Base-by-base conservation (phyloP, 2,329 filamentous ascomycete species). In the Neofusicoccum cordaticola region DNA sequence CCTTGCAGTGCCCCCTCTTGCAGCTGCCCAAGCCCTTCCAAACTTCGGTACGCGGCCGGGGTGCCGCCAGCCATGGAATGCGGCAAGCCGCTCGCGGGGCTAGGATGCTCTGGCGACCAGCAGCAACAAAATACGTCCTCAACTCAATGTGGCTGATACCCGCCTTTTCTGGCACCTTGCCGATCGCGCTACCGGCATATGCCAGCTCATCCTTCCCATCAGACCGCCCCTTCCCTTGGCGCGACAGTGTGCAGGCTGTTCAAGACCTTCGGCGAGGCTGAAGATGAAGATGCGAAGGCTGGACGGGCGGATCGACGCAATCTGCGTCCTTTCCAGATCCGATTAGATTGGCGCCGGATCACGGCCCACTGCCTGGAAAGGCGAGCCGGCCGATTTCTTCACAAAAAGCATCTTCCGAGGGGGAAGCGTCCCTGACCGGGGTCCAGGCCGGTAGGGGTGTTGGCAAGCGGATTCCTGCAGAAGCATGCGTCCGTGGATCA, bases 311-410 rank as follows among this genome's bases (percentile, higher is more conserved):
- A 64, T 57, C 62, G 62, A 48, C 31, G 35, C 19, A 52, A 64
- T 64, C 62, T 57, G 45, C 62, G 52, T 35, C 7, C 52, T 51
- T 34, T 35, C 62, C 52, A 41, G 62, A 64, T 64, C 52, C 42
- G 62, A 64, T 58, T 41, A 56, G 48, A 56, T 63, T 63, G 27
- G 39, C 35, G 39, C 44, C 22, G 51, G 52, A 15, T 2, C 51
- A 50, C 19, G 62, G 51, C 44, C n/a, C 31, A 19, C 35, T 42
- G 62, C 42, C 52, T 27, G 42, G 48, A 45, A 34, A 19, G 60
- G 60, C 48, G 48, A 63, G 45, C 19, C 34, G 19, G 51, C 51
- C 62, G 62, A 64, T 58, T 58, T 64, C 62, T 64, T 64, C 62
- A 57, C 52, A 53, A 51, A 57, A 64, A 45, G 48, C 48, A 60